phyloP scores from a whole-genome alignment of 352 stramenopile species.

The Globisporangium cystogenes region DNA sequence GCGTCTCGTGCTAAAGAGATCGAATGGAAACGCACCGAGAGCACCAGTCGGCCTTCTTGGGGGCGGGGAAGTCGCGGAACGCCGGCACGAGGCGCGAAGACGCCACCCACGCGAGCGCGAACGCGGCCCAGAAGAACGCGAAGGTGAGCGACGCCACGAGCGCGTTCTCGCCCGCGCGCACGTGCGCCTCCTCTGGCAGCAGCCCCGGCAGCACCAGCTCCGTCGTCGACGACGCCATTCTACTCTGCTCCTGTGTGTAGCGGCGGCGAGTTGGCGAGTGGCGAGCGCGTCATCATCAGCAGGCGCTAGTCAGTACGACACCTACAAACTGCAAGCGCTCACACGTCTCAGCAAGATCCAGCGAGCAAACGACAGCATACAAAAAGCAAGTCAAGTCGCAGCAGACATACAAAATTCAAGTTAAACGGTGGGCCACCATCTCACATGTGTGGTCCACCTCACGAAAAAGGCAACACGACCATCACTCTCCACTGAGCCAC shows the following conservation, averaged over 20 bases:
- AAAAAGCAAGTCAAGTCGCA: neutral
- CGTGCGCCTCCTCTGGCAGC: conserved; percentile 52
- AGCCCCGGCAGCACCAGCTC: conserved; percentile 20
- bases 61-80: conserved; percentile 52
- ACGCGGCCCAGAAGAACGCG: conserved; percentile 63
- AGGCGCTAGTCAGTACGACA: neutral
- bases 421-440: no score
- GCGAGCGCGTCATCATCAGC: neutral
- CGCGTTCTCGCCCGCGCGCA: conserved; percentile 58
- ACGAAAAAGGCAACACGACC: neutral
- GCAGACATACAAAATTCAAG: neutral
- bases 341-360: neutral
- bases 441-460: neutral
- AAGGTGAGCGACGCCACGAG: conserved; percentile 56
- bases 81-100: conserved; percentile 50
- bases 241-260: no score
- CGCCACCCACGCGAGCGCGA: conserved; percentile 52
- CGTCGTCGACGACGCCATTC: neutral
- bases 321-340: neutral
- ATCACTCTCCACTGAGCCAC: neutral
- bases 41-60: conserved; percentile 80
- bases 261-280: neutral
- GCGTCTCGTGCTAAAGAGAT: neutral
- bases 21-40: conserved; percentile 51
- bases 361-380: neutral